phyloP scores from a whole-genome alignment of 306 rosid genomes.

The Inga laurina region DNA sequence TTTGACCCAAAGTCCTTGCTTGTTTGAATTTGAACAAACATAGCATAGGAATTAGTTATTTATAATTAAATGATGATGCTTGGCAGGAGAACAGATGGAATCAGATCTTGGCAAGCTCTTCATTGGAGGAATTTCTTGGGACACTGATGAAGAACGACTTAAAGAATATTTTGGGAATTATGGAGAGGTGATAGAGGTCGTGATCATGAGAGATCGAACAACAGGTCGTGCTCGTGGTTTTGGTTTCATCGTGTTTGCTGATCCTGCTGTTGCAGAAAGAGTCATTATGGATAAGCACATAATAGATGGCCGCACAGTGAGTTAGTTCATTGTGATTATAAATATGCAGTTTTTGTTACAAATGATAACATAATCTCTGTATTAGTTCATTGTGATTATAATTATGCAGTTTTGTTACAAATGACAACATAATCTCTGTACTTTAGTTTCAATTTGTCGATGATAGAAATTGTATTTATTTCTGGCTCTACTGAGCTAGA shows the following conservation, averaged over 20 bases:
- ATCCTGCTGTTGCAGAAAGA: conserved; percentile 85
- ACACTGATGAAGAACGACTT: conserved; percentile 92
- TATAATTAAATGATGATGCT: conserved; percentile 38
- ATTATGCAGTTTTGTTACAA: neutral
- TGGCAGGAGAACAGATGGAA: conserved; percentile 69
- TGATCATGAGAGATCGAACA: conserved; percentile 95
- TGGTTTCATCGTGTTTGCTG: conserved; percentile 85
- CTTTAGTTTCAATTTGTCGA: conserved; percentile 14
- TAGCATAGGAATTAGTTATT: conserved; percentile 22
- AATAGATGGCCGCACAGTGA: conserved; percentile 89
- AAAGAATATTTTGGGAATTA: conserved; percentile 76
- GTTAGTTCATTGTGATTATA: conserved; percentile 39
- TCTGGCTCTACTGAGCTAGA: neutral
- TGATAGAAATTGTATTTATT: neutral
- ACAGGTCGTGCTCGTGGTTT: conserved; percentile 98
- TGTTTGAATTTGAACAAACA: conserved; percentile 11
- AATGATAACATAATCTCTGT: neutral
- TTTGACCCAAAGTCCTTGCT: conserved; percentile 18
- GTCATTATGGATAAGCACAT: conserved; percentile 87
- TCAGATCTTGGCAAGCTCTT: conserved; percentile 98
- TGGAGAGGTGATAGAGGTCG: conserved; percentile 92
- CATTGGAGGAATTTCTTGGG: conserved; percentile 99
- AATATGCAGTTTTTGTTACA: neutral
- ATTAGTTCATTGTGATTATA: conserved; percentile 23
- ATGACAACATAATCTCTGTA: neutral